A percentile compares a stretch with the other conserved stretches of the same genome.
Evolutionary conservation across 2,329 filamentous ascomycete species (phyloP).

Genomic region (Cordyceps javanica): DNA sequence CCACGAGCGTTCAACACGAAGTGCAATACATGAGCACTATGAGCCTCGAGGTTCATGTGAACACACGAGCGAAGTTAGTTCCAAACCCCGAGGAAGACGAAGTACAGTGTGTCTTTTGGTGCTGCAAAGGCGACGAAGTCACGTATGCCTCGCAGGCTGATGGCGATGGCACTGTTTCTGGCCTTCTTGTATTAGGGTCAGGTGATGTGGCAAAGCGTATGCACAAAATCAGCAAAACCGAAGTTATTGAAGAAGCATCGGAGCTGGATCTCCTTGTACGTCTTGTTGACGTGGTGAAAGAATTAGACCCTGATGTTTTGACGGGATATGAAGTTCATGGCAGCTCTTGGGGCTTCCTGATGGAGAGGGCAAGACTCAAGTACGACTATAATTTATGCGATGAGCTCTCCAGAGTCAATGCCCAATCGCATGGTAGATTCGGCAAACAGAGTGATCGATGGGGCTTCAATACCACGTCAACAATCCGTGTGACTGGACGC

Average conservation of each 20-base stretch:
- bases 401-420: constrained; percentile 84
- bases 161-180: constrained; percentile 50
- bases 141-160: constrained; percentile 27
- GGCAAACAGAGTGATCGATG: constrained; percentile 83
- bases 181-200: constrained; percentile 66
- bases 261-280: constrained; percentile 81
- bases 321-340: constrained; percentile 95
- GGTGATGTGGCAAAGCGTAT: constrained; percentile 55
- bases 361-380: constrained; percentile 78
- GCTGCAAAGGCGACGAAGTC: constrained; percentile 68
- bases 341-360: constrained; percentile 89
- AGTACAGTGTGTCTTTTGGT: constrained; percentile 86
- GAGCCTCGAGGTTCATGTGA: constrained; percentile 89
- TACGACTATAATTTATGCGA: constrained; percentile 90
- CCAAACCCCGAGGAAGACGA: constrained; percentile 90
- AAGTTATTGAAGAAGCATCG: constrained; percentile 67
- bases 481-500: constrained; percentile 84
- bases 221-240: constrained; percentile 51
- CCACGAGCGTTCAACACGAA: constrained; percentile 74
- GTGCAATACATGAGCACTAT: constrained; percentile 94
- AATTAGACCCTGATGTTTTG: constrained; percentile 82
- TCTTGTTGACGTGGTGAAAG: constrained; percentile 81
- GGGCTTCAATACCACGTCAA: constrained; percentile 92
- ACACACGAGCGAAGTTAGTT: constrained; percentile 71
- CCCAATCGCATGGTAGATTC: constrained; percentile 73